Conservation (phyloP, 1,139 yeast species). For the Wickerhamiella pararugosa region DNA sequence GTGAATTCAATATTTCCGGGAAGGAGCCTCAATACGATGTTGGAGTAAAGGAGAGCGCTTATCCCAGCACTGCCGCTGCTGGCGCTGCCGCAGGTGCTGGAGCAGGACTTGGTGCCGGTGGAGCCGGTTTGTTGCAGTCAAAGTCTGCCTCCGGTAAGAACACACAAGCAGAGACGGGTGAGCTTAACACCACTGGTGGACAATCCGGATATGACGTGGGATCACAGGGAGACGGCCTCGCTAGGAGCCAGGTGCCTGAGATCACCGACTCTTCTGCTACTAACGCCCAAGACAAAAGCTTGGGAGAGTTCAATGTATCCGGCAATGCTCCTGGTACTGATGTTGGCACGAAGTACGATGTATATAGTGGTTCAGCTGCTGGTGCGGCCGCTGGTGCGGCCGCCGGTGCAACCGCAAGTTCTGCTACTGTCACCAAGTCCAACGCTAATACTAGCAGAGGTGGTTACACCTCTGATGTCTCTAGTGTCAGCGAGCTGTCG, state of each 20-base stretch:
- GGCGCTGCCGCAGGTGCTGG: conserved; percentile 9
- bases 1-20: too few relatives aligned
- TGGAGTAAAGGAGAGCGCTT: neutral
- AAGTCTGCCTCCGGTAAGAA: too few relatives aligned
- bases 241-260: too few relatives aligned
- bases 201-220: too few relatives aligned
- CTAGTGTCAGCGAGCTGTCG: too few relatives aligned
- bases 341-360: too few relatives aligned
- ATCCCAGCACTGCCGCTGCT: conserved; percentile 2
- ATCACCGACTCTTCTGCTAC: too few relatives aligned
- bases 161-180: too few relatives aligned
- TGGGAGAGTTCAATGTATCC: too few relatives aligned
- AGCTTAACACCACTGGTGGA: too few relatives aligned
- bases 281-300: too few relatives aligned
- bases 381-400: conserved; percentile 8
- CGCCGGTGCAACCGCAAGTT: conserved; percentile 2
- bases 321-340: neutral
- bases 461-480: neutral
- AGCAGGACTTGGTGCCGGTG: conserved; percentile 10
- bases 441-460: neutral
- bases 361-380: conserved; percentile 8
- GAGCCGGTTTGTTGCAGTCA: neutral
- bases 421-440: conserved; percentile 1
- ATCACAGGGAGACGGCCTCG: too few relatives aligned
- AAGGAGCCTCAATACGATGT: neutral